These are phyloP conservation scores for Nothophytophthora sp. DNA, from an alignment of 352 stramenopile species.

Conservation along the genomic window DNA sequence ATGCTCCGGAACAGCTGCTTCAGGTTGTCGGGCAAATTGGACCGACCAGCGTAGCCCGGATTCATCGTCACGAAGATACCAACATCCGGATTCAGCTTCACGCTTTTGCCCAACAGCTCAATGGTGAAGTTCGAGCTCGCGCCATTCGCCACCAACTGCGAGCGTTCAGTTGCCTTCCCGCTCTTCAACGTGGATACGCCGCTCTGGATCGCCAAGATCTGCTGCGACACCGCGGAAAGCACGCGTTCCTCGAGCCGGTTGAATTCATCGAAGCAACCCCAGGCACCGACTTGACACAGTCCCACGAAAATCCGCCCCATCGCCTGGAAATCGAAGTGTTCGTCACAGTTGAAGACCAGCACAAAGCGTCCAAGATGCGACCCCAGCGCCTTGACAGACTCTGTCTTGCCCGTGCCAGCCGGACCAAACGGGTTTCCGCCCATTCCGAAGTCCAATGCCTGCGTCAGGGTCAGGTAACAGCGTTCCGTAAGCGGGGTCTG, in stretches of 20 bases:
- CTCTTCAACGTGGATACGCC: conserved; percentile 92
- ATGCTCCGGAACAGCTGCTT: conserved; percentile 99
- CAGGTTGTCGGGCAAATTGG: conserved; percentile 97
- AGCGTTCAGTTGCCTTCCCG: conserved; percentile 36
- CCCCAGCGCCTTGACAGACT: conserved; percentile 99
- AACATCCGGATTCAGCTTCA: conserved; percentile 97
- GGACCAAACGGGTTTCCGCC: conserved; percentile 99
- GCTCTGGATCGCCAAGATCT: conserved; percentile 99
- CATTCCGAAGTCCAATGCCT: conserved; percentile 99
- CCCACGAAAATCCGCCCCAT: conserved; percentile 99
- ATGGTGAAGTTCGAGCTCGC: conserved; percentile 64
- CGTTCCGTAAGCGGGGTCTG: conserved; percentile 99
- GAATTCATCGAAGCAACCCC: conserved; percentile 99
- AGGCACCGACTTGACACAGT: conserved; percentile 99
- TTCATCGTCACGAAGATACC: conserved; percentile 99
- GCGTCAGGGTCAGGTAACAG: conserved; percentile 99
- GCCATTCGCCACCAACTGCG: conserved; percentile 19
- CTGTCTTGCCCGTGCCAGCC: conserved; percentile 99
- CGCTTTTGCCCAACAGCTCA: conserved; percentile 95
- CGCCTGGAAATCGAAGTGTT: conserved; percentile 99
- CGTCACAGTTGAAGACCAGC: conserved; percentile 99
- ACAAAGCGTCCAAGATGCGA: conserved; percentile 99
- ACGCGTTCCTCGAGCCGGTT: conserved; percentile 99
- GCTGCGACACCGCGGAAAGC: conserved; percentile 99
- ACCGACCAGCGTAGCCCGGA: conserved; percentile 98